Evolutionary conservation across 805 yeast genomes (phyloP), one percentile per base, ranked within the genome.

Genomic region (Yamadazyma insecticola): DNA sequence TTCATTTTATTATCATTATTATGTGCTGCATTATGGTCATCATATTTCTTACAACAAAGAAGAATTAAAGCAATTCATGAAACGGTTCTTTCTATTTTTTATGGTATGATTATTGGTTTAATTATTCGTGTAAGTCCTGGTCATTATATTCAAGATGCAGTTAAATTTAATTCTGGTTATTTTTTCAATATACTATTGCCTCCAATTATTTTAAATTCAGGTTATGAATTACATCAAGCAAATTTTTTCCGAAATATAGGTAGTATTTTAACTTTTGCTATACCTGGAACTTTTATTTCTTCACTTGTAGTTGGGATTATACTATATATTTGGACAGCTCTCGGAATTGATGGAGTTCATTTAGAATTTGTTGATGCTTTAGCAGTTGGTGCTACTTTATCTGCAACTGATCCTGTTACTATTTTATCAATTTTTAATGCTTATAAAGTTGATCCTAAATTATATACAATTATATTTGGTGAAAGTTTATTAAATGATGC

Each of bases 371-470:
- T 92, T n/a, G 97, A 90, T 56, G 96, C 97, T 0, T 68, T 92
- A 34, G 90, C 96, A 0, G 95, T 92, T 12, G 99, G 98, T 15
- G 98, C 99, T 2, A 90, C 98, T 0, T 71, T 92, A 26, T 86
- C 96, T 2, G 99, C 99, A 13, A 92, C 99, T 2, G 99, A 92
- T 57, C 99, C 99, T 1, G 97, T 92, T 18, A 92, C 99, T 1
- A 90, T 92, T 49, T 63, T 92, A 45, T 88, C 97, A 10, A 92
- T 92, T 38, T 92, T 92, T 70, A 92, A 90, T 53, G 92, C 97
- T 10, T 92, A 92, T 63, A 89, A 90, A 59, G 99, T 92, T 21
- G 99, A 92, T 57, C 98, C 98, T 8, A 92, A 94, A 57, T 68
- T 92, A 28, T 92, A 94, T 63, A 94, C 98, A 16, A 88, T 92